These are phyloP conservation scores for Neurospora cerealis DNA, from an alignment of 495 filamentous ascomycete genomes.

Conservation along the genomic window DNA sequence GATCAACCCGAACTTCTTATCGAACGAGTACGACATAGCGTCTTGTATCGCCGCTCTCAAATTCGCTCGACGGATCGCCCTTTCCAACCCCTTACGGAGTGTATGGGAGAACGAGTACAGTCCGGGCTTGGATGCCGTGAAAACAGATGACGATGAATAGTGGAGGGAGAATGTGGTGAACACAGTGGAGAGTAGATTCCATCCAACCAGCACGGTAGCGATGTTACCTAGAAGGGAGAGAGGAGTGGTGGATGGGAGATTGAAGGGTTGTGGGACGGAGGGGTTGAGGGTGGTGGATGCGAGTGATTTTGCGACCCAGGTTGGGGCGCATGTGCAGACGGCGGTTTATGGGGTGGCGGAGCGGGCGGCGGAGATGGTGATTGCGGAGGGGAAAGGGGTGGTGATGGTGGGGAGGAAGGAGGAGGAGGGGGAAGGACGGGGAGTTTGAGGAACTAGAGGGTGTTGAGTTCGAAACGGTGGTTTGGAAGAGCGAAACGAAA, in stretches of 20 bases:
- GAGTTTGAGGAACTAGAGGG: background rate
- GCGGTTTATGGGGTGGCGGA: constrained; percentile 30
- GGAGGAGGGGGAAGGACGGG: no score
- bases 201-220: constrained; percentile 34
- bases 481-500: no score
- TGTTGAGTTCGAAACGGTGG: background rate
- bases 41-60: constrained; percentile 10
- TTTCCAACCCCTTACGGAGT: constrained; percentile 8
- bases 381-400: background rate
- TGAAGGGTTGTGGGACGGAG: constrained; percentile 34
- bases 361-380: constrained; percentile 34
- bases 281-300: constrained; percentile 27
- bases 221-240: constrained; percentile 34
- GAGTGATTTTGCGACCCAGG: constrained; percentile 21
- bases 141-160: constrained; percentile 9
- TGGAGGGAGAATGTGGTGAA: constrained; percentile 13
- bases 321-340: constrained; percentile 25
- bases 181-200: constrained; percentile 13
- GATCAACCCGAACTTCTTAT: constrained; percentile 16
- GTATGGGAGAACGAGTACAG: constrained; percentile 20
- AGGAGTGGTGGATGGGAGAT: constrained; percentile 39
- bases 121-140: constrained; percentile 10
- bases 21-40: constrained; percentile 18
- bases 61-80: constrained; percentile 12
- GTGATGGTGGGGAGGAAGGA: background rate